Percentiles rank a stretch among this genome's conserved stretches.
These are phyloP conservation scores for Coccomyxa sp. DNA, from an alignment of 139 green algal species.

Conservation along the genomic window DNA sequence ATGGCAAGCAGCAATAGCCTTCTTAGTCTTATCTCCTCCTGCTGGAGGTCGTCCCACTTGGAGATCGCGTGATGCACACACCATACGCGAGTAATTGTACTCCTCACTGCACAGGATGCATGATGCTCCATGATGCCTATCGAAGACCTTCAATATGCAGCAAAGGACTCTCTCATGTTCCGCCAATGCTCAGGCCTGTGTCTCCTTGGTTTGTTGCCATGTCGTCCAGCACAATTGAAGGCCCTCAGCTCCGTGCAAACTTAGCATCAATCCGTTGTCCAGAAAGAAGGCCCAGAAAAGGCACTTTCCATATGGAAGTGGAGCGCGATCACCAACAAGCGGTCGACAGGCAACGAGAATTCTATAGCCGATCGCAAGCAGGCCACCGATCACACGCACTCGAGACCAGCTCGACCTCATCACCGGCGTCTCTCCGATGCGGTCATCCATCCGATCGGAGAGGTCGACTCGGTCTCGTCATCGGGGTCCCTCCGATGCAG, in stretches of 20 bases:
- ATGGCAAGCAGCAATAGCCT: not conserved
- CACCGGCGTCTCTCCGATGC: not conserved
- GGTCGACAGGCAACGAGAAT: not conserved
- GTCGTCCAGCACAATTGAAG: not conserved
- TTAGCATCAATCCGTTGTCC: not conserved
- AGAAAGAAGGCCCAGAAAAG: not conserved
- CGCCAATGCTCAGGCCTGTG: not conserved
- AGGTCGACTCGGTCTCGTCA: not conserved
- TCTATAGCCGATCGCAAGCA: not conserved
- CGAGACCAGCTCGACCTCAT: not conserved
- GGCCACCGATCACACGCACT: not conserved
- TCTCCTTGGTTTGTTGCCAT: not conserved
- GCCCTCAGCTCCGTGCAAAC: not conserved
- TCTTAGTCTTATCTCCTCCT: not conserved
- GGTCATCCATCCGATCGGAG: not conserved
- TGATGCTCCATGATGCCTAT: not conserved
- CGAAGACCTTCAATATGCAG: conserved; percentile 1
- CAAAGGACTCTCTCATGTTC: conserved; percentile 1
- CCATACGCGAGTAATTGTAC: conserved; percentile 2
- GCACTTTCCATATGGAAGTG: not conserved
- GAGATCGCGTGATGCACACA: not conserved
- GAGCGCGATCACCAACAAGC: not conserved
- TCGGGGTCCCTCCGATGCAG: not conserved
- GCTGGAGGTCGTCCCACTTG: not conserved
- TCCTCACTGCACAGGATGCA: not conserved